Base-by-base conservation (phyloP, 345 rosid species). In the Aquilaria malaccensis region DNA sequence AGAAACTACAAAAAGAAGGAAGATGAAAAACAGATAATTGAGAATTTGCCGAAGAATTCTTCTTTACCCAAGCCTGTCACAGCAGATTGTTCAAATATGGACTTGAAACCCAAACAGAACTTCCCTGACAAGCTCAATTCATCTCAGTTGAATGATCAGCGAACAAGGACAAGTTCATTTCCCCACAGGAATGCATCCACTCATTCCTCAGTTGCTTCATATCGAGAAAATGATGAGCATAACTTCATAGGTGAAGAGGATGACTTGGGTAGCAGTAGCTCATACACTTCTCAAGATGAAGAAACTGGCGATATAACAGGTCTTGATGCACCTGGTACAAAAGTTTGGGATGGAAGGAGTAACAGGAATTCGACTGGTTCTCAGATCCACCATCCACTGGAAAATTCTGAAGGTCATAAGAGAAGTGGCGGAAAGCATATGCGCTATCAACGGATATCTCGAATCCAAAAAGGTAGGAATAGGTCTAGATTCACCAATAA, bases 371-470 rank as follows among this genome's bases (percentile, higher is more conserved):
- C 68, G 68, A 69, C 79, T 69, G 81, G 79, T 65, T 80, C 95
- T 52, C 85, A 66, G 61, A 86, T 95, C 72, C 99, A 85, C 75
- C 99, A 91, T 80, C 99, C 99, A 5, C 96, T 95, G 74, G 99
- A 95, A 83, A 80, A 80, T 77, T 76, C 77, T 72, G 79, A 68
- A 53, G 78, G 83, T 55, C 74, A 33, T 68, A 82, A 78, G 78
- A 87, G 69, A 68, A 74, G 74, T 50, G 59, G 74, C 61, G 81
- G 84, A 77, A 81, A 76, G 61, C 85, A 69, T 59, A 75, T 74
- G 66, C 81, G 56, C 30, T 69, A 80, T 77, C 83, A 59, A 72
- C 73, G 83, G 60, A 74, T 72, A 66, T 51, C 79, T 30, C 75
- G 65, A 63, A 57, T 55, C n/a, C 86, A 80, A 65, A 61, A 85